Evolutionary conservation across 768 basidiomycete species (phyloP).

Genomic region (Mrakia frigida): DNA sequence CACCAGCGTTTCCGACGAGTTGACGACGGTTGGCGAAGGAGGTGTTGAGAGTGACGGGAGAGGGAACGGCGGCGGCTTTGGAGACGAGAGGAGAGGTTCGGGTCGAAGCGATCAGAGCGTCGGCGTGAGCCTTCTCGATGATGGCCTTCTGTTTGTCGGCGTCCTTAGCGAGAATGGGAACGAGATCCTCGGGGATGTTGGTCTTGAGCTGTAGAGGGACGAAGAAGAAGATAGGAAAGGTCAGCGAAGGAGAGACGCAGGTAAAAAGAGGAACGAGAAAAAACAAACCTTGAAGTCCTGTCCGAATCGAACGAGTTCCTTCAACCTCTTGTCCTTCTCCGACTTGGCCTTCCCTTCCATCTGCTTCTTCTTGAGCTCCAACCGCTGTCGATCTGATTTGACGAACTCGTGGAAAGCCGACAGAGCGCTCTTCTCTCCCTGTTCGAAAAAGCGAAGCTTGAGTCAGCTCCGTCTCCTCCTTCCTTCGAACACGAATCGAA

Average conservation of each 20-base stretch:
- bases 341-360: slow-evolving; percentile 61
- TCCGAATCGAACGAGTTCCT: slow-evolving; percentile 88
- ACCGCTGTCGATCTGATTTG: slow-evolving; percentile 77
- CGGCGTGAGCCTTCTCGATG: slow-evolving; percentile 39
- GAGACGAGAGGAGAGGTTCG: slow-evolving; percentile 13
- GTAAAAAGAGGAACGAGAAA: neutral
- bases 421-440: slow-evolving; percentile 30
- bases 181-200: slow-evolving; percentile 89
- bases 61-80: slow-evolving; percentile 29
- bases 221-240: slow-evolving; percentile 16
- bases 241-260: slow-evolving; percentile 1
- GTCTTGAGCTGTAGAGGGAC: slow-evolving; percentile 66
- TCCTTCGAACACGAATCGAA: neutral
- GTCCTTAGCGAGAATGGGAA: slow-evolving; percentile 87
- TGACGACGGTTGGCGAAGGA: slow-evolving; percentile 20
- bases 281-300: slow-evolving; percentile 79
- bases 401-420: slow-evolving; percentile 85
- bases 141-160: slow-evolving; percentile 82
- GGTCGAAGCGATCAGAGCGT: slow-evolving; percentile 43
- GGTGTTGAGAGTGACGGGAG: slow-evolving; percentile 3
- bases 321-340: slow-evolving; percentile 91
- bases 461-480: neutral
- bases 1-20: slow-evolving; percentile 12
- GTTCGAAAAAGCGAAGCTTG: neutral
- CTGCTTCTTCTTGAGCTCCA: slow-evolving; percentile 85